Evolutionary conservation across 1,139 yeast genomes (phyloP).

Genomic region (Trichomonascaceae sp.): DNA sequence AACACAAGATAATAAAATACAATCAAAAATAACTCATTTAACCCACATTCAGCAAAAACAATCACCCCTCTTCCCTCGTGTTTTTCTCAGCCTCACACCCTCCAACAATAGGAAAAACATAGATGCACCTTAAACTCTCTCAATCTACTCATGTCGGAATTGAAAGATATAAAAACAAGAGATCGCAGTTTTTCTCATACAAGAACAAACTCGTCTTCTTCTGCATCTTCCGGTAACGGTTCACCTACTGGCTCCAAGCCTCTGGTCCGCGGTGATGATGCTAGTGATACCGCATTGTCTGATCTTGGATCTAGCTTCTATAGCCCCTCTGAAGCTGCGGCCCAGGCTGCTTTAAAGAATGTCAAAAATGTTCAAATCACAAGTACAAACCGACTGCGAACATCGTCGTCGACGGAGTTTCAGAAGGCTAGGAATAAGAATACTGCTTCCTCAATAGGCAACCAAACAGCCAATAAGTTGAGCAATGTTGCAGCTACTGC

Average conservation of each 20-base stretch:
- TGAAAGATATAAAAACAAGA: slow-evolving; percentile 7
- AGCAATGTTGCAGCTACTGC: slow-evolving; percentile 26
- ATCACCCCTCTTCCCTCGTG: background rate
- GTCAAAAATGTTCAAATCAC: slow-evolving; percentile 14
- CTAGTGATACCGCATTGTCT: slow-evolving; percentile 8
- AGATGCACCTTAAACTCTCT: background rate
- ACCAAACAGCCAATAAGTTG: slow-evolving; percentile 14
- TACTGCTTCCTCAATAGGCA: background rate
- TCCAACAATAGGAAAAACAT: background rate
- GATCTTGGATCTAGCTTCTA: slow-evolving; percentile 9
- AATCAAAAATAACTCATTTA: too few relatives aligned
- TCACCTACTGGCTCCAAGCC: slow-evolving; percentile 5
- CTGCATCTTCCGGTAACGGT: slow-evolving; percentile 21
- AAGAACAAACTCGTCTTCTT: slow-evolving; percentile 28
- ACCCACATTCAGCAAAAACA: too few relatives aligned
- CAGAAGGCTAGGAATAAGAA: background rate
- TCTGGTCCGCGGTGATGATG: background rate
- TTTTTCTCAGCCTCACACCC: background rate
- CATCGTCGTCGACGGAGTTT: background rate
- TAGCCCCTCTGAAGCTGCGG: slow-evolving; percentile 21
- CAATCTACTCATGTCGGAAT: background rate
- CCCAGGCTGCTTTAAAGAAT: slow-evolving; percentile 17
- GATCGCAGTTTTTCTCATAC: slow-evolving; percentile 25
- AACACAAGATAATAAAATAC: too few relatives aligned
- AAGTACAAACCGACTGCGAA: slow-evolving; percentile 11